These are phyloP conservation scores for Aspergillus oerlinghausenensis DNA, from an alignment of 2,329 filamentous ascomycete genomes.

Conservation along the genomic window DNA sequence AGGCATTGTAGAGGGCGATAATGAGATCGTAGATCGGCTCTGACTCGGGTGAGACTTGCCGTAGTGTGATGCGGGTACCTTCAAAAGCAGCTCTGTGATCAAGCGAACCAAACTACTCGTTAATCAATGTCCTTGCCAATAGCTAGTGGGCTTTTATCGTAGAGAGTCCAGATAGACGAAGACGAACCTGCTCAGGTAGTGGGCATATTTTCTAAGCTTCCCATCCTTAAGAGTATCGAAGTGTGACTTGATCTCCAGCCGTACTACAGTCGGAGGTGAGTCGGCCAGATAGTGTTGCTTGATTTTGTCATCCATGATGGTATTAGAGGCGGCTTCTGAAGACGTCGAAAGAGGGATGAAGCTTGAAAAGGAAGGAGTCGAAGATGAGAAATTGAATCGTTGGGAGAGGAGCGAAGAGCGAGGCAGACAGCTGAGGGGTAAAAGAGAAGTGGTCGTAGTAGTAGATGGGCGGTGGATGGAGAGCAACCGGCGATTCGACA, in stretches of 20 bases:
- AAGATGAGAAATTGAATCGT: conserved; percentile 12
- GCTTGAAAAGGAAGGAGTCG: conserved; percentile 10
- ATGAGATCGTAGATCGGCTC: conserved; percentile 80
- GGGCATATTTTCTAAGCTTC: conserved; percentile 82
- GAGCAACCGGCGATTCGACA: conserved; percentile 16
- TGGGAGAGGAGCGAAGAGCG: conserved; percentile 9
- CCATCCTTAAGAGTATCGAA: conserved; percentile 61
- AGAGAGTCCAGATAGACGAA: conserved; percentile 32
- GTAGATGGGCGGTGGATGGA: conserved; percentile 15
- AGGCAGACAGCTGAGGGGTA: conserved; percentile 12
- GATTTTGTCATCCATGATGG: conserved; percentile 37
- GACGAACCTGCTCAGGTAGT: conserved; percentile 71
- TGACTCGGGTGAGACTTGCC: conserved; percentile 77
- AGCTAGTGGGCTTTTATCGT: neutral
- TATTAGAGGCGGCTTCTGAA: conserved; percentile 5
- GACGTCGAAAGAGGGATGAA: conserved; percentile 11
- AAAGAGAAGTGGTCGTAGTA: neutral
- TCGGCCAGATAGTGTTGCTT: conserved; percentile 78
- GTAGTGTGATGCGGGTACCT: conserved; percentile 71
- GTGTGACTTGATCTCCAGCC: conserved; percentile 85
- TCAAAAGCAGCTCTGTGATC: conserved; percentile 64
- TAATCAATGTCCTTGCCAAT: conserved; percentile 5
- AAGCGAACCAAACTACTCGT: conserved; percentile 7
- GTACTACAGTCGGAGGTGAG: conserved; percentile 80
- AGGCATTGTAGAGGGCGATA: conserved; percentile 62